Evolutionary conservation across 2,329 filamentous ascomycete genomes (phyloP), one percentile per base, ranked within the genome.

Genomic region (Pseudophaeomoniella oleicola): DNA sequence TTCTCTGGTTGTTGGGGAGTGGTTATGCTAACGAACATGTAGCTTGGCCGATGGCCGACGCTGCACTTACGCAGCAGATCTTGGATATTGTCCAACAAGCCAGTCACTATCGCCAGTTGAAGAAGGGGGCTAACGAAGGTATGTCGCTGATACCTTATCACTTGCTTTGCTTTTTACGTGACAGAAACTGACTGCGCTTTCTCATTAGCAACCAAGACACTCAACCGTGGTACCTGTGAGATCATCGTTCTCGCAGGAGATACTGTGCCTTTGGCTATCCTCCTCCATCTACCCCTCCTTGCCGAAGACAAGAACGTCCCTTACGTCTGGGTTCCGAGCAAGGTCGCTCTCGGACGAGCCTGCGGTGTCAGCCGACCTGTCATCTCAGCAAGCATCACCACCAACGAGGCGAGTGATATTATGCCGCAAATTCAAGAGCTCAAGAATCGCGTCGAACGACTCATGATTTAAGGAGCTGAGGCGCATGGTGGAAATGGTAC

Each of bases 401-500:
- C 81, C 61, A 93, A 93, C 71, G 85, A 93, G 64, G 81, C 80
- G 5, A 82, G 75, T 53, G 87, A 94, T 61, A 70, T 96, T 42
- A 82, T 79, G 60, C 73, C 75, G 53, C 85, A 92, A 70, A 94
- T 96, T 61, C 74, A 81, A 51, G 71, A 78, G 46, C 70, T 94
- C 54, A 92, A 88, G 71, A 83, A 92, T 64, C 92, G 94, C 76
- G 83, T 96, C 38, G 88, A 96, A 72, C 75, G 87, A 51, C 72
- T 94, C 49, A 86, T 88, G 69, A 94, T 94, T 66, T 94, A 79
- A 74, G 39, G 34, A n/a, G n/a, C n/a, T n/a, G n/a, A n/a, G n/a
- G n/a, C n/a, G n/a, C n/a, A n/a, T n/a, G n/a, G n/a, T n/a, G n/a
- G n/a, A n/a, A n/a, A n/a, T n/a, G n/a, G n/a, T n/a, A n/a, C n/a